Base-by-base conservation (phyloP, 2,329 filamentous ascomycete genomes). In the Catunica adiposa region DNA sequence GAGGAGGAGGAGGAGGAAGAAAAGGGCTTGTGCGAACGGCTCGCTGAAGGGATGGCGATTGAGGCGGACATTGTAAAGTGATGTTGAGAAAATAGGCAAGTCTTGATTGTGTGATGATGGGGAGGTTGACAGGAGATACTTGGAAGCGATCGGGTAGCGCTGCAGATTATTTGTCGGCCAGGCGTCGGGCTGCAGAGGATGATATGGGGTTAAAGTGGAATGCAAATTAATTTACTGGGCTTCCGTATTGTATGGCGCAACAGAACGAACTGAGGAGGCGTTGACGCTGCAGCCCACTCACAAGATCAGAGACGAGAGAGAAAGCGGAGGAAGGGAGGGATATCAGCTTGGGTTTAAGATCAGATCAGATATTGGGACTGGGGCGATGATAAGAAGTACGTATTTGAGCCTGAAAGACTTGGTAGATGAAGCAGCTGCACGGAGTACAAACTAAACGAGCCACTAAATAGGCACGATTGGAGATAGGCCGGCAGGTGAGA, bases 1-100 rank as follows among this genome's bases (percentile, higher is more conserved):
- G 53, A 58, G 26, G 48, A 55, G 44, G 71, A 68, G 48, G 74
- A 77, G 60, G 71, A 68, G 65, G 68, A 71, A 53, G 63, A 62
- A 34, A 64, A 61, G 23, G 66, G 48, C 34, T 56, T 56, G 9
- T 51, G 63, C 50, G 67, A 66, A 53, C 67, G 66, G 42, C 66
- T 66, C 46, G 63, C 69, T 60, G 68, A 67, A 62, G 82, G 83
- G 62, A 88, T 87, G 61, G 76, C 73, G 69, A 86, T 86, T 59
- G 80, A 84, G 58, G 81, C 81, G 59, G 80, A 82, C 79, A 83
- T 80, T 61, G 60, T 68, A 62, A 42, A n/a, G 22, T 5, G 29
- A 34, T 34, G 11, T 11, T 11, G 29, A 34, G 29, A 5, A 34
- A 11, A 34, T 14, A 15, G 23, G 7, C 15, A 25, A 50, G 3